Evolutionary conservation across 371 early-diverging fungal genomes (phyloP).

Genomic region (Circinella umbellata): DNA sequence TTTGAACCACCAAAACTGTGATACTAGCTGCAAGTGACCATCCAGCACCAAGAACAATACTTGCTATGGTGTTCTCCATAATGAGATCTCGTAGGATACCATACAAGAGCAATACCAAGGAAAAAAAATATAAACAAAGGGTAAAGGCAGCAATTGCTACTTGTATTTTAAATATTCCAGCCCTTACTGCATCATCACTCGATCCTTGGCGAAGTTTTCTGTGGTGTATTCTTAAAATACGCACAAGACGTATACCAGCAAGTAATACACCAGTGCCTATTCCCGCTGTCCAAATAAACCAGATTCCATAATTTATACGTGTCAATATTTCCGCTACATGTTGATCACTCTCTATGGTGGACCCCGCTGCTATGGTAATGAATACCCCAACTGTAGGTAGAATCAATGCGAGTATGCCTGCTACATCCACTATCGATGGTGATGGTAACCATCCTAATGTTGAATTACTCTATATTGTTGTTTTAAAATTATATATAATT

Average conservation of each 20-base stretch:
- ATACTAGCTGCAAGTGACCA: not conserved
- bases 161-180: slow-evolving; percentile 35
- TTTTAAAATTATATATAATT: not conserved
- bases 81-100: slow-evolving; percentile 25
- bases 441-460: slow-evolving; percentile 35
- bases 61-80: slow-evolving; percentile 14
- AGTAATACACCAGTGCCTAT: slow-evolving; percentile 17
- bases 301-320: slow-evolving; percentile 39
- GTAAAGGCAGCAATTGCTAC: slow-evolving; percentile 18
- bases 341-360: slow-evolving; percentile 26
- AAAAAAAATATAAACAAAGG: slow-evolving; percentile 23
- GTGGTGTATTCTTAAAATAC: slow-evolving; percentile 26
- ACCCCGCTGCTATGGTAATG: slow-evolving; percentile 40
- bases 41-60: not conserved
- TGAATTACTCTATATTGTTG: slow-evolving; percentile 17
- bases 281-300: slow-evolving; percentile 36
- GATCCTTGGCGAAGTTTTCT: slow-evolving; percentile 22
- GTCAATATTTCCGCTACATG: slow-evolving; percentile 30
- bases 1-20: not conserved
- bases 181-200: slow-evolving; percentile 19
- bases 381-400: slow-evolving; percentile 36
- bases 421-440: slow-evolving; percentile 23
- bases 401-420: slow-evolving; percentile 5
- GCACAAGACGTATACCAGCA: slow-evolving; percentile 29
- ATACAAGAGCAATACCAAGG: slow-evolving; percentile 20